Base-by-base conservation (phyloP, 352 stramenopile genomes). In the Phytophthora ohioensis region DNA sequence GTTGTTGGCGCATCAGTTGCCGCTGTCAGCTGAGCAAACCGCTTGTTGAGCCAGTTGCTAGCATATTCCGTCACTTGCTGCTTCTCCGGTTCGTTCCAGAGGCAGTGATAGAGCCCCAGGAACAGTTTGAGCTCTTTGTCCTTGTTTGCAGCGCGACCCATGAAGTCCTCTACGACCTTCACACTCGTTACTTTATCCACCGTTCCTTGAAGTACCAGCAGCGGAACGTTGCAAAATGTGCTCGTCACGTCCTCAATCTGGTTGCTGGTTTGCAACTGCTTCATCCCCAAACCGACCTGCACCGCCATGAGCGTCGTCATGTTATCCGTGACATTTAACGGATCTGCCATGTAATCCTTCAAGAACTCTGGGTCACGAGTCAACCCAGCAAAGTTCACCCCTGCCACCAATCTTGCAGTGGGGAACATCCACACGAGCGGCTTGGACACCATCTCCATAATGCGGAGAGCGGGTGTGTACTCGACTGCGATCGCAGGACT, bases 81-180 rank as follows among this genome's bases (percentile, higher is more conserved):
- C 13, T 80, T 78, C 53, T 92, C 81, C 2, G 78, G 78, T 57
- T 93, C 86, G 41, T 92, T 79, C 60, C 84, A 91, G 4, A 92
- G 64, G 34, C 76, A 75, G 31, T 93, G 84, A 56, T 76, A 92
- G 11, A 80, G 57, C 1, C 76, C 84, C 3, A 79, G 68, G 35
- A 93, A 84, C 12, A 87, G 30, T 64, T 80, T 81, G 52, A 92
- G 75, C 45, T 81, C 69, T 67, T 93, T 93, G 78, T 92, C 83
- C 3, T 36, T 61, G 49, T 55, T 84, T 0, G 69, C 71, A 27
- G 83, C 39, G 12, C 79, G 74, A 5, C 52, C 58, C 53, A 81
- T 79, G 45, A 93, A 93, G 36, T 73, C 54, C 32, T 79, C 35
- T 3, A 81, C 82, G n/a, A 83, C 30, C 15, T 74, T 66, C 5